These are phyloP conservation scores for Saccharomycopsis fibuligera DNA, from an alignment of 805 yeast species.

Conservation along the genomic window DNA sequence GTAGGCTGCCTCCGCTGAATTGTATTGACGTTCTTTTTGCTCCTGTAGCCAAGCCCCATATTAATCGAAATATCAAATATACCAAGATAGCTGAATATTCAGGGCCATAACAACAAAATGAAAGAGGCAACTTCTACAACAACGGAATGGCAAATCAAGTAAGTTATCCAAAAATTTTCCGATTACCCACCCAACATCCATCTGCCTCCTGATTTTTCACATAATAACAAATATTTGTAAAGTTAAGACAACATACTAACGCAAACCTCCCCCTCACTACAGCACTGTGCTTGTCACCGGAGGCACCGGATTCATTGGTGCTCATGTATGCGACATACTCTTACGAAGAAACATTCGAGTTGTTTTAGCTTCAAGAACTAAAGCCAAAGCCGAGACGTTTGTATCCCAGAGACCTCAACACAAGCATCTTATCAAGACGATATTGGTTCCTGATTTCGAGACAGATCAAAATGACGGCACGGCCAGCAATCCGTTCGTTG, in stretches of 20 bases:
- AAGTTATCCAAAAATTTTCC: neutral
- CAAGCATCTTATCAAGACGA: conserved; percentile 33
- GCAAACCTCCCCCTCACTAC: neutral
- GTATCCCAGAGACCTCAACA: conserved; percentile 25
- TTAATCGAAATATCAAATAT: too few species aligned
- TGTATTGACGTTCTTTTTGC: too few species aligned
- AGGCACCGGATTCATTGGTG: conserved; percentile 45
- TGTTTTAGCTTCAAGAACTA: conserved; percentile 40
- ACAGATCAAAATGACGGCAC: conserved; percentile 27
- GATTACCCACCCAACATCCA: neutral
- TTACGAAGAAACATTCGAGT: conserved; percentile 36
- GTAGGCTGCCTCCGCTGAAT: too few species aligned
- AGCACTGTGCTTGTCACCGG: conserved; percentile 39
- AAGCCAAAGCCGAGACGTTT: conserved; percentile 32
- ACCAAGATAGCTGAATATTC: too few species aligned
- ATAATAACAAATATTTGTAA: neutral
- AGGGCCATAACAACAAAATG: too few species aligned
- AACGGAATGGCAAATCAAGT: neutral
- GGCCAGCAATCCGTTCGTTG: conserved; percentile 35
- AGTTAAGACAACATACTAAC: neutral
- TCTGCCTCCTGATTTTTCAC: neutral
- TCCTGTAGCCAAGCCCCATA: too few species aligned
- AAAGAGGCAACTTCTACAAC: neutral
- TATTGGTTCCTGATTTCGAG: conserved; percentile 42
- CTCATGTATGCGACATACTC: conserved; percentile 35